Percentiles rank a stretch among this genome's conserved stretches.
Conservation (phyloP, 371 early-diverging fungal genomes). For the Mucor racemosus region DNA sequence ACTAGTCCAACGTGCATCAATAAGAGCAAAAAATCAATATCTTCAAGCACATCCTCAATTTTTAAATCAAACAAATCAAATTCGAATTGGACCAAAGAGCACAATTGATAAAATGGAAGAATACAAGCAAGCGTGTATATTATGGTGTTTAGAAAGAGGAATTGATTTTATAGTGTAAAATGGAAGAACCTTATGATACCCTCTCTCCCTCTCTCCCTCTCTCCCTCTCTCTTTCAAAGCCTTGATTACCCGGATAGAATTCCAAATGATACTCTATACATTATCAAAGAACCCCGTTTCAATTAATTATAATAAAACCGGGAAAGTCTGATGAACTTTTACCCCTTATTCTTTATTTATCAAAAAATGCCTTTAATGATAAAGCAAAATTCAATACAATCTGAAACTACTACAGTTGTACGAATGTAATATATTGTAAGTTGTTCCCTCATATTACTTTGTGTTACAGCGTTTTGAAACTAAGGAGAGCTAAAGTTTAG, state of each 20-base stretch:
- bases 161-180: constrained; percentile 13
- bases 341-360: background rate
- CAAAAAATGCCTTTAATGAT: background rate
- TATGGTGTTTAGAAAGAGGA: constrained; percentile 16
- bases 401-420: background rate
- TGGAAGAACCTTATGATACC: background rate
- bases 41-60: constrained; percentile 49
- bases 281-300: background rate
- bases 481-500: background rate
- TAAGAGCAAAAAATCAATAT: constrained; percentile 56
- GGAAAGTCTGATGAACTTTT: background rate
- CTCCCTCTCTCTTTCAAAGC: background rate
- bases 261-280: background rate
- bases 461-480: background rate
- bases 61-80: constrained; percentile 8
- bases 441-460: background rate
- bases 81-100: constrained; percentile 37
- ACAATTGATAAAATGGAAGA: constrained; percentile 22
- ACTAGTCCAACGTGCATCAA: constrained; percentile 51
- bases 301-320: background rate
- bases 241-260: constrained; percentile 1
- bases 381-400: background rate
- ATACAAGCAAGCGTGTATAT: constrained; percentile 5
- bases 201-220: background rate
- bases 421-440: constrained; percentile 5